Base-by-base conservation (phyloP, 371 early-diverging fungal genomes). In the Saksenaea vasiformis region DNA sequence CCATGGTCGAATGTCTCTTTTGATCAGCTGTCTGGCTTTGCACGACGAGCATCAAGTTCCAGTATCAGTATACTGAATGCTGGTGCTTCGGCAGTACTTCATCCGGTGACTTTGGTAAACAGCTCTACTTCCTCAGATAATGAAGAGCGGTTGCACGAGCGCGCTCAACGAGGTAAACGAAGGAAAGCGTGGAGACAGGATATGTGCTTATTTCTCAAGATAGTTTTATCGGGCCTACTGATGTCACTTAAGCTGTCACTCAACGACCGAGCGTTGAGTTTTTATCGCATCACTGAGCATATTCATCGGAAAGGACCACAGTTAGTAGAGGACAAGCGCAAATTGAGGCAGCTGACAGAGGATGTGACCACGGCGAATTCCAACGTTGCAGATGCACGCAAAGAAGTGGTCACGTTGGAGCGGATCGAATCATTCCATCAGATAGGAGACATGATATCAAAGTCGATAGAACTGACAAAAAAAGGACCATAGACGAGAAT, bases 231-330 rank as follows among this genome's bases (percentile, higher is more conserved):
- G n/a, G 64, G 64, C 4, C 38, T 60, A 5, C 56, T 47, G 14
- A 44, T 5, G 26, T 53, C 68, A 5, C 47, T 74, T 4, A 57
- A 71, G 55, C 44, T 71, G 22, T 63, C 72, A 2, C 47, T 79
- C 7, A 79, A 79, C 41, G 76, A 73, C 38, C 63, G 72, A 17
- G 73, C 79, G 2, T n/a, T 74, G 24, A 70, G 74, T 15, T 64
- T 79, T 24, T 72, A 70, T 47, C 65, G 71, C 35, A 65, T 79
- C 38, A 63, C 66, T 17, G 79, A 79, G 9, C 79, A 79, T 62
- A 71, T 79, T 14, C 72, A 74, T 38, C 69, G 72, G 9, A 73
- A 68, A 68, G 74, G 76, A 19, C 76, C 79, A 22, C 57, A 58
- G n/a, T 54, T 76, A 26, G 67, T 76, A 15, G 72, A 70, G 3